Evolutionary conservation across 2,329 filamentous ascomycete genomes (phyloP), one percentile per base, ranked within the genome.

Genomic region (Neopestalotiopsis sp.): DNA sequence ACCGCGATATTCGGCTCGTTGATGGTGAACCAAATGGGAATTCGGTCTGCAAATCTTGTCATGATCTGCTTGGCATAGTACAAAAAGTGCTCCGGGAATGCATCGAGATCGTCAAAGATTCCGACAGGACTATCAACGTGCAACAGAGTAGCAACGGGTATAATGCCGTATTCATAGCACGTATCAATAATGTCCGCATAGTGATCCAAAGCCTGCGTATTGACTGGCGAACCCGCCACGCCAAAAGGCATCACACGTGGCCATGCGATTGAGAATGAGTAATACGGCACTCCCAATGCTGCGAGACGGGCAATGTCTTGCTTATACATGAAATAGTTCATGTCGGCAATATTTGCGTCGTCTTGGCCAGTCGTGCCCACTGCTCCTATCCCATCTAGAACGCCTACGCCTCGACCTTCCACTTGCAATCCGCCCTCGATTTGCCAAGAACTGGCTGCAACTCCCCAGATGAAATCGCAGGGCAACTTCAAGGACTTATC

Each of bases 271-370:
- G 82, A 85, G 70, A 87, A 88, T 2, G 84, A 83, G 74, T 86
- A 87, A 63, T 86, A 83, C 59, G 81, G 81, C 9, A 86, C 81
- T 0, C 86, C 86, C 75, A 88, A 81, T 2, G 83, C 80, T 1
- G 86, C 85, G 9, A 88, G 79, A 0, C 86, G 81, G 68, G 84
- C 85, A 58, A 88, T 87, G 57, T 88, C 85, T 75, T 88, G 86
- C 74, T 87, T 88, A 72, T 88, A 88, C 7, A 86, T 76, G 70
- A 86, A 88, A 73, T 88, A 88, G 67, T 87, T 82, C 76, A 86
- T 84, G 57, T 83, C 86, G 2, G 83, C 82, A 45, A 80, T 77
- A 67, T 81, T 68, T 17, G 70, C 79, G 34, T 75, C 69, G 58
- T 81, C 79, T 4, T 70, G 66, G 10, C 63, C 58, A 30, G 64